A percentile compares a stretch with the other conserved stretches of the same genome.
Conservation (phyloP, 441 rosid species). For the Euphorbia schlechtendalii region DNA sequence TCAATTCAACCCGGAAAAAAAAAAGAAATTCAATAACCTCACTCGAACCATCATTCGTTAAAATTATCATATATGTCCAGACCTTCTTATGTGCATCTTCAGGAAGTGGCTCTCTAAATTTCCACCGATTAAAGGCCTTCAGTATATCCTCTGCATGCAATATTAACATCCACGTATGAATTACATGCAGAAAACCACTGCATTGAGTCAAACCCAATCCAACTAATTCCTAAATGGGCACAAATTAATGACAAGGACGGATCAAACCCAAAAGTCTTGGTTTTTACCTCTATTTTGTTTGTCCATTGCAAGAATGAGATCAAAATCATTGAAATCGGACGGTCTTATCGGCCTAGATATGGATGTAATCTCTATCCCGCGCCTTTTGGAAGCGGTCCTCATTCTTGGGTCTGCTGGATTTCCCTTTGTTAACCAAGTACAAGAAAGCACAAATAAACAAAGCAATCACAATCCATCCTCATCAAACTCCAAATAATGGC, state of each 20-base stretch:
- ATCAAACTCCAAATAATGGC: neutral
- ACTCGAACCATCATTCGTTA: too few relatives aligned
- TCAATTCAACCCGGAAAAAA: neutral
- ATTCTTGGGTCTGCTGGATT: slow-evolving; percentile 86
- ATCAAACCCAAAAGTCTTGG: slow-evolving; percentile 7
- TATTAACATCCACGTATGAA: neutral
- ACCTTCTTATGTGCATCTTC: slow-evolving; percentile 81
- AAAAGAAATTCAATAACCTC: too few relatives aligned
- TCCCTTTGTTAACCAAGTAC: slow-evolving; percentile 42
- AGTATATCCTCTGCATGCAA: slow-evolving; percentile 60
- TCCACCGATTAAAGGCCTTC: slow-evolving; percentile 71
- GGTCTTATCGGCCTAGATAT: slow-evolving; percentile 74
- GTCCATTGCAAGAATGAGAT: slow-evolving; percentile 90
- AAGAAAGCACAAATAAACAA: neutral
- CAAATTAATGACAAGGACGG: neutral
- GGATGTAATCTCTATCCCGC: slow-evolving; percentile 83
- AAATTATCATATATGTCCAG: neutral
- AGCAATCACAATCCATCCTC: slow-evolving; percentile 7
- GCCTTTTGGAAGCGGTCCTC: slow-evolving; percentile 74
- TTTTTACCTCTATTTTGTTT: slow-evolving; percentile 60
- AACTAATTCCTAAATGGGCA: neutral
- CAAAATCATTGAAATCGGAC: slow-evolving; percentile 73
- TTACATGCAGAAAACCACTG: neutral
- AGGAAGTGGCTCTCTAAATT: slow-evolving; percentile 56
- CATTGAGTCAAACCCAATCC: neutral